These are phyloP conservation scores for Ceratobasidium sp. DNA, from an alignment of 1,284 basidiomycete genomes.

Conservation along the genomic window DNA sequence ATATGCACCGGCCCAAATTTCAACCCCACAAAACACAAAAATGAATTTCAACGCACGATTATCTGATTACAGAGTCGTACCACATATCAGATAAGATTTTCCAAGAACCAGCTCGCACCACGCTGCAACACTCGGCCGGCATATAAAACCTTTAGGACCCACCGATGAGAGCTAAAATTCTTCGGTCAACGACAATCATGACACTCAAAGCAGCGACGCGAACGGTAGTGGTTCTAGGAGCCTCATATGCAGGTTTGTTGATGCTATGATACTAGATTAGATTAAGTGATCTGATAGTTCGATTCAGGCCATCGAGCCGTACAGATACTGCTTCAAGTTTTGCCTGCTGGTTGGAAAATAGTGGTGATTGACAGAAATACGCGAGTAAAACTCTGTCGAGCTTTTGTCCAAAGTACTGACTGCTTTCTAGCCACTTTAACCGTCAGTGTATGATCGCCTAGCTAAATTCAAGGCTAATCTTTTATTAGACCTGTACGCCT, in stretches of 20 bases:
- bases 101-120: conserved; percentile 26
- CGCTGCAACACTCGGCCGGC: conserved; percentile 3
- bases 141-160: conserved; percentile 12
- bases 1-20: conserved; percentile 1
- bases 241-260: conserved; percentile 20
- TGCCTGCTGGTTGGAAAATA: conserved; percentile 67
- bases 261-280: background rate
- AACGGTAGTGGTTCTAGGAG: conserved; percentile 32
- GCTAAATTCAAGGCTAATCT: conserved; percentile 5
- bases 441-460: conserved; percentile 49
- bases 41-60: background rate
- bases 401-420: background rate
- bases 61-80: conserved; percentile 18
- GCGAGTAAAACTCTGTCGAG: conserved; percentile 50
- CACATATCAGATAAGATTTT: background rate
- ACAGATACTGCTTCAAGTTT: conserved; percentile 59
- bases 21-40: background rate
- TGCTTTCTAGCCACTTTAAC: conserved; percentile 55
- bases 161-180: background rate
- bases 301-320: conserved; percentile 58
- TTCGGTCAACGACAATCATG: conserved; percentile 6
- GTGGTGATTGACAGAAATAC: conserved; percentile 76
- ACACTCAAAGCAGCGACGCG: background rate
- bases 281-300: background rate
- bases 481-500: conserved; percentile 51